Evolutionary conservation across 805 yeast genomes (phyloP), one percentile per base, ranked within the genome.

Genomic region (Candida verbasci): DNA sequence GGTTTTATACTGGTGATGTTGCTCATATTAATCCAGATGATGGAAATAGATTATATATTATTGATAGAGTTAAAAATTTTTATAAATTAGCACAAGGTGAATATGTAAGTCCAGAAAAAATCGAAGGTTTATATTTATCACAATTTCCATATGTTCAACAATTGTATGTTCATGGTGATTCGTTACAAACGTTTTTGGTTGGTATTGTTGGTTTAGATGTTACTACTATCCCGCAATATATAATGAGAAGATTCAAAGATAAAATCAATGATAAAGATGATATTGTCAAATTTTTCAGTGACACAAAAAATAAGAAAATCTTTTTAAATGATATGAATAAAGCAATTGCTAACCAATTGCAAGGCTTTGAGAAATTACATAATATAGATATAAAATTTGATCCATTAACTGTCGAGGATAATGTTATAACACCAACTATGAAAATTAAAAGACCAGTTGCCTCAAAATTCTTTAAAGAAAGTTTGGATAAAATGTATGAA

Each of bases 1-100:
- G 81, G 80, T 66, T 77, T 48, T 56, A 58, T 37, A 76, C 83
- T 14, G 85, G 85, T 16, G 85, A 79, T 51, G 50, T 62, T 28
- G 68, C 61, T 10, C 42, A 41, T 15, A 43, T 61, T 23, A 47
- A 47, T 32, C 38, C 40, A 1, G 35, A 34, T 12, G 41, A 38
- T 25, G 72, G 74, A 16, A 42, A 42, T 27, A 46, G 56, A 40
- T 42, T 48, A 50, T 57, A 47, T 43, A 73, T 78, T 42, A 71
- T 78, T 37, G 84, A 78, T 48, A 44, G 68, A 29, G 66, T 61
- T 52, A 47, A 68, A 63, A 39, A 78, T 69, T 42, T 57, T 63
- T 50, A 69, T 62, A 51, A 77, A 51, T 50, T 62, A 36, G 58
- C 66, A 10, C 67, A 62, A 40, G 68, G 68, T 23, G 68, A 62